Conservation (phyloP, 768 basidiomycete species). For the Rickenella mellea region DNA sequence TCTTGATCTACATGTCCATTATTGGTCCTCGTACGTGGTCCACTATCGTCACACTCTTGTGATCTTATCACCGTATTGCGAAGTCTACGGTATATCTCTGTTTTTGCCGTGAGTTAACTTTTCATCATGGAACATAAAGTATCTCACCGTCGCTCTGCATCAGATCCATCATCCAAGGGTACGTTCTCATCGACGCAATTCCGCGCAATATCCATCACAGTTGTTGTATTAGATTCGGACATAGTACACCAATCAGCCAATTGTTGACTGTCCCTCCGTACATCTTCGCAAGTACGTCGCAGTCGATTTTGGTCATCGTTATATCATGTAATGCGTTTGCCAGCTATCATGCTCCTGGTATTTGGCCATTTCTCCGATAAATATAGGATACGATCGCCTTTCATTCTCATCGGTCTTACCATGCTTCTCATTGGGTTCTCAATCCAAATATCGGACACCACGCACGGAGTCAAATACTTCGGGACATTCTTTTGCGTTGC, state of each 20-base stretch:
- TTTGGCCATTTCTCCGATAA: slow-evolving; percentile 55
- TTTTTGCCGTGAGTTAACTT: not conserved
- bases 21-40: slow-evolving; percentile 45
- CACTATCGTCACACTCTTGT: not conserved
- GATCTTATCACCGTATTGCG: not conserved
- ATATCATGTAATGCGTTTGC: not conserved
- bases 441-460: slow-evolving; percentile 50
- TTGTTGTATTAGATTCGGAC: slow-evolving; percentile 40
- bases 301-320: not conserved
- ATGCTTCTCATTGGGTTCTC: slow-evolving; percentile 49
- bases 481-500: slow-evolving; percentile 61
- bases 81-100: not conserved
- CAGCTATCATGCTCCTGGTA: slow-evolving; percentile 42
- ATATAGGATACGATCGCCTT: slow-evolving; percentile 42
- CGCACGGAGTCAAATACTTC: slow-evolving; percentile 55
- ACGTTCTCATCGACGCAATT: not conserved
- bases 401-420: slow-evolving; percentile 41
- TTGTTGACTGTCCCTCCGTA: slow-evolving; percentile 65
- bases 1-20: slow-evolving; percentile 50
- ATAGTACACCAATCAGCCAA: slow-evolving; percentile 45
- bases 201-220: not conserved
- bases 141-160: not conserved
- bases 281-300: slow-evolving; percentile 45
- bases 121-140: too few species aligned
- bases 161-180: not conserved